Percentiles rank a stretch among this genome's conserved stretches.
phyloP scores from a whole-genome alignment of 495 filamentous ascomycete genomes.

The Mytilinidion resinicola region DNA sequence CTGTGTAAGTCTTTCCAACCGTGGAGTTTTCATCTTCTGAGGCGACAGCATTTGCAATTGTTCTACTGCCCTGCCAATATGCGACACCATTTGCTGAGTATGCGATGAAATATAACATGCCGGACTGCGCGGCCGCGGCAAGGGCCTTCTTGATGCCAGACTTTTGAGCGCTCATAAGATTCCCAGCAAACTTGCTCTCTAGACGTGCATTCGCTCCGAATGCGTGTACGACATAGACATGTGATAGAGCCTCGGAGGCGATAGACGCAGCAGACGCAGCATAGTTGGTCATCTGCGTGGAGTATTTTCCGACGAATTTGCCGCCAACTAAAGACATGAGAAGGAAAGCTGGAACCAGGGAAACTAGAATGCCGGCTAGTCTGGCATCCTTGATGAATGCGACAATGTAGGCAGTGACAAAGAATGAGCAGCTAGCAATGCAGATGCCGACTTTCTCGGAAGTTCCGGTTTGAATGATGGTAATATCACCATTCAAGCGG shows the following conservation, averaged over 20 bases:
- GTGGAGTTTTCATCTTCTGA: conserved; percentile 34
- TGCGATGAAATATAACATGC: conserved; percentile 60
- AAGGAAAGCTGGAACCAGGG: conserved; percentile 58
- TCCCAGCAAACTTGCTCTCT: conserved; percentile 49
- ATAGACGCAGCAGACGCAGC: conserved; percentile 46
- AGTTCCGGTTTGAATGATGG: conserved; percentile 42
- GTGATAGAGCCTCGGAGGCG: conserved; percentile 42
- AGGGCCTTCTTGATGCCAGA: conserved; percentile 54
- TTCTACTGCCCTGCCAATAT: conserved; percentile 57
- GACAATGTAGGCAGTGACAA: conserved; percentile 47
- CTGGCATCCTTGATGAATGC: conserved; percentile 47
- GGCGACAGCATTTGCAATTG: conserved; percentile 45
- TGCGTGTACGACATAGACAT: conserved; percentile 47
- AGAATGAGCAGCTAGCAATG: conserved; percentile 44
- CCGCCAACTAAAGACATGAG: conserved; percentile 59
- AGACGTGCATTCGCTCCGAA: conserved; percentile 42
- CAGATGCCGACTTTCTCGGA: conserved; percentile 48
- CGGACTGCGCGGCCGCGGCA: conserved; percentile 55
- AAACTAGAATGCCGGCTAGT: conserved; percentile 49
- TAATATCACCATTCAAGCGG: conserved; percentile 48
- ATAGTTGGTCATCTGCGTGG: conserved; percentile 46
- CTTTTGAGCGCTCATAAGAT: conserved; percentile 43
- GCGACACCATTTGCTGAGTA: conserved; percentile 60
- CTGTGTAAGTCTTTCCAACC: conserved; percentile 57
- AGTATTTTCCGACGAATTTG: conserved; percentile 54